Percentiles rank a stretch among this genome's conserved stretches.
Evolutionary conservation across 208 protist species (phyloP).

Genomic region (Wallacemonas sp.): DNA sequence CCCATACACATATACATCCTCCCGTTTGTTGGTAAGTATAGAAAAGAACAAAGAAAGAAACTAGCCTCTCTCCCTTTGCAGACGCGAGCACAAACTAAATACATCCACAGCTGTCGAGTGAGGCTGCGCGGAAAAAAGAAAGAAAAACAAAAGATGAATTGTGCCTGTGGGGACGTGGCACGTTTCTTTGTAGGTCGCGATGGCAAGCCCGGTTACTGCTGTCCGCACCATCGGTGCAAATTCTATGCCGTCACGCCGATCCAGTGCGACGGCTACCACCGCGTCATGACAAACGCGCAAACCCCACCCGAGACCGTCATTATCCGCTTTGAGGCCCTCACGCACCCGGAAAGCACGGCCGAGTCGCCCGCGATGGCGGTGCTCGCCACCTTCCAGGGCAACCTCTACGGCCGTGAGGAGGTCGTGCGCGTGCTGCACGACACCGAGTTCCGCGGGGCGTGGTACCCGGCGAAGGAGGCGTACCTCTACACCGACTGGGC

Average conservation of each 20-base stretch:
- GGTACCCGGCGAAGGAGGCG: slow-evolving; percentile 49
- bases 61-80: background rate
- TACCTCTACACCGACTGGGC: slow-evolving; percentile 72
- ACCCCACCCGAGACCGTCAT: slow-evolving; percentile 37
- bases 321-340: slow-evolving; percentile 71
- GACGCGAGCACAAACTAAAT: background rate
- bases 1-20: background rate
- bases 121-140: too few species aligned
- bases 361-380: slow-evolving; percentile 35
- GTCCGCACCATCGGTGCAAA: slow-evolving; percentile 52
- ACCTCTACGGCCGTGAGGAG: slow-evolving; percentile 18
- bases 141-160: slow-evolving; percentile 79
- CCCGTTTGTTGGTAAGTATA: too few species aligned
- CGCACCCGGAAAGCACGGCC: slow-evolving; percentile 50
- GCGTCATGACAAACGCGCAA: slow-evolving; percentile 39
- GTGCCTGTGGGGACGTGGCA: slow-evolving; percentile 56
- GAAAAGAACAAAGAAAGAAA: too few species aligned
- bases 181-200: slow-evolving; percentile 45
- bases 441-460: slow-evolving; percentile 41
- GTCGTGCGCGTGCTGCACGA: slow-evolving; percentile 51
- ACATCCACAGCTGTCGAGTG: background rate
- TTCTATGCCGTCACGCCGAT: slow-evolving; percentile 61
- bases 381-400: slow-evolving; percentile 29
- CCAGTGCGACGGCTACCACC: slow-evolving; percentile 66
- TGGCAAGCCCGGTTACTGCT: slow-evolving; percentile 62